phyloP scores from a whole-genome alignment of 352 stramenopile genomes.

The Thraustotheca clavata region DNA sequence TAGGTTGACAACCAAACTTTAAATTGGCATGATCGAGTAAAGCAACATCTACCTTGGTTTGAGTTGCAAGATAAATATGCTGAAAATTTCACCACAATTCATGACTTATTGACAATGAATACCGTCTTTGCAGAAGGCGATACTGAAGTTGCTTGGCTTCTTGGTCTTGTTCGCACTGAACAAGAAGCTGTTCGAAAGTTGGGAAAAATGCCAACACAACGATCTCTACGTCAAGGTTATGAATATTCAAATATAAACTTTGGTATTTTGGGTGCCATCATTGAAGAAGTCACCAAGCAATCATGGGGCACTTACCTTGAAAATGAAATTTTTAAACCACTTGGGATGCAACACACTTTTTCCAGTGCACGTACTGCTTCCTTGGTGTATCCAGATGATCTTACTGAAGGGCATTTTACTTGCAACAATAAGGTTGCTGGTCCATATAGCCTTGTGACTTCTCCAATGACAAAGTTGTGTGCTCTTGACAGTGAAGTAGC shows the following conservation, averaged over 20 bases:
- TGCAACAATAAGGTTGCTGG: constrained; percentile 37
- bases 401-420: constrained; percentile 37
- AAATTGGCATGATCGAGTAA: constrained; percentile 42
- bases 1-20: constrained; percentile 43
- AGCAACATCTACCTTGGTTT: constrained; percentile 43
- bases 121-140: constrained; percentile 32
- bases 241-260: constrained; percentile 61
- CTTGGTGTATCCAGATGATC: constrained; percentile 24
- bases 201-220: too few relatives aligned
- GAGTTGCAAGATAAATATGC: constrained; percentile 51
- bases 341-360: constrained; percentile 55
- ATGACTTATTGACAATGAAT: constrained; percentile 53
- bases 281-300: constrained; percentile 36
- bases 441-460: constrained; percentile 33
- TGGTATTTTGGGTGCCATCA: constrained; percentile 46
- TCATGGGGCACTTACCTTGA: constrained; percentile 46
- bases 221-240: constrained; percentile 38
- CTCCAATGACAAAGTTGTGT: not conserved
- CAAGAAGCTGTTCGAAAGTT: too few relatives aligned
- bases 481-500: constrained; percentile 23
- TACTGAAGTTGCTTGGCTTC: too few relatives aligned
- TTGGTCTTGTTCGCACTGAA: too few relatives aligned
- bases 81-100: constrained; percentile 38
- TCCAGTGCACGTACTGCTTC: constrained; percentile 28
- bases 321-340: constrained; percentile 38